These are phyloP conservation scores for Mycosphaerella sp. DNA, from an alignment of 2,329 filamentous ascomycete species.

Conservation along the genomic window DNA sequence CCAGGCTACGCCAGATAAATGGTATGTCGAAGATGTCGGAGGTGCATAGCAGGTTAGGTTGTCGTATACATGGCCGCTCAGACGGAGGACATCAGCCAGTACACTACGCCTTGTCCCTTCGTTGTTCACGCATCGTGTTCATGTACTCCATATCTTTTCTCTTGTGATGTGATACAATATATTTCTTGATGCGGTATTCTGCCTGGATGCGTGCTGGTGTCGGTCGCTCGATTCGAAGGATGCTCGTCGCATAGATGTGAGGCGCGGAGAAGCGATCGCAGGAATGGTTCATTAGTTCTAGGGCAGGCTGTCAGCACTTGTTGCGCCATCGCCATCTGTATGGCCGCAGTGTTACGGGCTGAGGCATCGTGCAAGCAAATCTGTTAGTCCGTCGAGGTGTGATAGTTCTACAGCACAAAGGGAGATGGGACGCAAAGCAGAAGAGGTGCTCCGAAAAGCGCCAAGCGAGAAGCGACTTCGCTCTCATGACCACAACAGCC, in stretches of 20 bases:
- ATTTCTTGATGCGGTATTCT: neutral
- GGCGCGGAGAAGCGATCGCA: neutral
- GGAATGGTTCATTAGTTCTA: neutral
- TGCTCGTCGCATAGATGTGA: neutral
- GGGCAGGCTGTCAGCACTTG: neutral
- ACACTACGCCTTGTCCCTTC: no score
- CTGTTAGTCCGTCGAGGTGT: neutral
- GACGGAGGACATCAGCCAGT: no score
- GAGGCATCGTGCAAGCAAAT: neutral
- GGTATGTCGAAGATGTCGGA: no score
- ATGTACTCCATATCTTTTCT: neutral
- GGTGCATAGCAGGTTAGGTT: no score
- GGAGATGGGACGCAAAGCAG: neutral
- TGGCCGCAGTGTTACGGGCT: neutral
- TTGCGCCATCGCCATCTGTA: neutral
- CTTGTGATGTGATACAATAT: neutral
- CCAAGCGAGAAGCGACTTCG: neutral
- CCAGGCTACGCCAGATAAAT: no score
- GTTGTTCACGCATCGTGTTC: no score
- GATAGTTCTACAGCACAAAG: neutral
- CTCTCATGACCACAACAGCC: neutral
- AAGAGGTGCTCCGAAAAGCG: neutral
- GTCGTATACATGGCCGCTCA: no score
- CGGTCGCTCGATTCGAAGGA: neutral
- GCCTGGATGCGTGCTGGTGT: neutral